Percentiles rank a stretch among this genome's conserved stretches.
Conservation (phyloP, 345 rosid species). For the Chamaenerion angustifolium region DNA sequence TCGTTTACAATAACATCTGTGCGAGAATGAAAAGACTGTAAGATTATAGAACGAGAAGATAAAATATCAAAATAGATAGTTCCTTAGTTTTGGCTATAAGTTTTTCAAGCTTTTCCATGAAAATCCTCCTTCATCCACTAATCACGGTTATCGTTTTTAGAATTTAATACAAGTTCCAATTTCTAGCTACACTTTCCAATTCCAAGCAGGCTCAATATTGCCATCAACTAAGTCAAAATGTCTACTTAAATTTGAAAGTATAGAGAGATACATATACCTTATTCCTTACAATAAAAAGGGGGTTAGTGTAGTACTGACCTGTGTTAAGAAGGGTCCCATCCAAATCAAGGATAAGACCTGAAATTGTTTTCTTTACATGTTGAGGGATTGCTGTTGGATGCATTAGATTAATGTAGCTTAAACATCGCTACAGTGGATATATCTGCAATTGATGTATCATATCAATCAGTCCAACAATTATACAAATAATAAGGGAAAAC, state of each 20-base stretch:
- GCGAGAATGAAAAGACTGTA: conserved; percentile 3
- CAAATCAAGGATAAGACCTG: conserved; percentile 58
- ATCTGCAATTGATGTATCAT: background rate
- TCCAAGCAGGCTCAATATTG: no score
- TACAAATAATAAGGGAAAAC: background rate
- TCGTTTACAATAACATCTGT: conserved; percentile 54
- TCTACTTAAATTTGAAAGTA: background rate
- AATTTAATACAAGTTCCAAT: no score
- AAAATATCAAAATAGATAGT: background rate
- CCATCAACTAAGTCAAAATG: background rate
- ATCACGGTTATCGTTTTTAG: no score
- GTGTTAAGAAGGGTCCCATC: conserved; percentile 52
- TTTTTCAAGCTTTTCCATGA: no score
- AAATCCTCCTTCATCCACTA: no score
- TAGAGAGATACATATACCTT: background rate
- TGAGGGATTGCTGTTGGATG: conserved; percentile 16
- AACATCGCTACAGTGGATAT: background rate
- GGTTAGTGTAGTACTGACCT: conserved; percentile 3
- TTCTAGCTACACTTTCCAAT: no score
- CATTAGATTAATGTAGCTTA: background rate
- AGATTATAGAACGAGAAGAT: background rate
- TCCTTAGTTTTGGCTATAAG: no score
- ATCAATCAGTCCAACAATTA: background rate
- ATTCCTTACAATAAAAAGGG: background rate
- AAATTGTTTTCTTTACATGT: conserved; percentile 27